Percentiles rank a stretch among this genome's conserved stretches.
These are phyloP conservation scores for Biscogniauxia marginata DNA, from an alignment of 2,329 filamentous ascomycete species.

Conservation along the genomic window DNA sequence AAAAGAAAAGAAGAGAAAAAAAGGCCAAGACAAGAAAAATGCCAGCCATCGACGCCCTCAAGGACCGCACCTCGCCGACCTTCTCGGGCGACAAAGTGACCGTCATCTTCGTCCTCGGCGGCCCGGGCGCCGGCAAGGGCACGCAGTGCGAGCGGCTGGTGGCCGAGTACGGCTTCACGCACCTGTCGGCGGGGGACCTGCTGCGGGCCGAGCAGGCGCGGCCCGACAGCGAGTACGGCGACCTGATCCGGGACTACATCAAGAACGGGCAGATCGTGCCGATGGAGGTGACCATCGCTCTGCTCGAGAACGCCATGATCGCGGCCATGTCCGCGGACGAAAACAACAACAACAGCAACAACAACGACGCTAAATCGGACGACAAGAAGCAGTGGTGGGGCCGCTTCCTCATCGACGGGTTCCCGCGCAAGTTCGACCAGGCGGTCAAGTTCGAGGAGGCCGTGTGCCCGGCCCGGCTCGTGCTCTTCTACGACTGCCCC, in stretches of 20 bases:
- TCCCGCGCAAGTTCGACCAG: conserved; percentile 97
- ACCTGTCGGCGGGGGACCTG: conserved; percentile 90
- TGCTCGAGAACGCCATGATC: conserved; percentile 92
- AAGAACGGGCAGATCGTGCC: conserved; percentile 93
- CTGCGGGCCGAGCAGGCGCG: conserved; percentile 91
- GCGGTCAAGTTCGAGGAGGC: conserved; percentile 88
- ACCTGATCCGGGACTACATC: conserved; percentile 91
- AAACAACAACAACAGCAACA: background rate
- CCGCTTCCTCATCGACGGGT: conserved; percentile 78
- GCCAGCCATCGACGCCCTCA: conserved; percentile 38
- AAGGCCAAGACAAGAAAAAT: conserved; percentile 39
- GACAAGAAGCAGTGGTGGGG: conserved; percentile 44
- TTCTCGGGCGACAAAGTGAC: conserved; percentile 78
- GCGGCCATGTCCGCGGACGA: conserved; percentile 55
- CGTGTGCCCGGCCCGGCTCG: conserved; percentile 80
- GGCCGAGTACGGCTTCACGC: conserved; percentile 82
- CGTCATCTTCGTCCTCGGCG: conserved; percentile 95
- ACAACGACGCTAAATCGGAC: background rate
- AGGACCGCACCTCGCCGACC: conserved; percentile 53
- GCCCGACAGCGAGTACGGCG: conserved; percentile 81
- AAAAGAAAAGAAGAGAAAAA: conserved; percentile 7
- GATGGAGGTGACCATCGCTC: conserved; percentile 95
- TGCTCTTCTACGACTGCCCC: conserved; percentile 91
- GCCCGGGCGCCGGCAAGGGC: conserved; percentile 92
- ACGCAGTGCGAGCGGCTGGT: conserved; percentile 93